Evolutionary conservation across 305 asterid genomes (phyloP).

Genomic region (Stenogyne calaminthoides): DNA sequence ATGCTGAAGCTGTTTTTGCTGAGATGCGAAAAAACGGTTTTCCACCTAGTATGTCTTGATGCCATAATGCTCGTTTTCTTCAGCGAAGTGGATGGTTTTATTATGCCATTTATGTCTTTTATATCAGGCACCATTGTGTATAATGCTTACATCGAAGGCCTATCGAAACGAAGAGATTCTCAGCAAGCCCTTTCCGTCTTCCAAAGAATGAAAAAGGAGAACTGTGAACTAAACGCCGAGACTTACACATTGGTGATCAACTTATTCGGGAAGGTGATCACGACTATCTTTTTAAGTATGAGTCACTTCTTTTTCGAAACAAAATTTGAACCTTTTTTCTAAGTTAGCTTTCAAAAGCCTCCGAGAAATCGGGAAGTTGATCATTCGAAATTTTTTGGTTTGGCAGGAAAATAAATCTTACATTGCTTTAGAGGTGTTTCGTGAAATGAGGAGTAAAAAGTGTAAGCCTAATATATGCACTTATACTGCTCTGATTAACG

Average conservation of each 20-base stretch:
- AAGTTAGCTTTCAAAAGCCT: background rate
- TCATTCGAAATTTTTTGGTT: conserved; percentile 7
- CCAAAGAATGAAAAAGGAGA: conserved; percentile 73
- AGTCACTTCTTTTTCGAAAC: background rate
- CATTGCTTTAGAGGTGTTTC: conserved; percentile 78
- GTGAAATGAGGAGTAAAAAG: conserved; percentile 64
- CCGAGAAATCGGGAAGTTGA: background rate
- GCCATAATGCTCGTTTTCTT: background rate
- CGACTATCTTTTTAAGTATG: background rate
- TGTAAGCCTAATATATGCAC: conserved; percentile 85
- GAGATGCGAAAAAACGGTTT: conserved; percentile 69
- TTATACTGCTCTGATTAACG: conserved; percentile 79
- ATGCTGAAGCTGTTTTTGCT: conserved; percentile 70
- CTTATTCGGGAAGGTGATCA: conserved; percentile 74
- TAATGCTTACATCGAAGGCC: conserved; percentile 78
- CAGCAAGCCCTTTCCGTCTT: conserved; percentile 67
- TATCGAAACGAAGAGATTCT: conserved; percentile 57
- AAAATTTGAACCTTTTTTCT: background rate
- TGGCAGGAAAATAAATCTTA: conserved; percentile 70
- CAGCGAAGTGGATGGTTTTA: background rate
- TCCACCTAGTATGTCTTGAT: conserved; percentile 54
- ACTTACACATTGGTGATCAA: conserved; percentile 90
- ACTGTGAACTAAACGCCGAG: conserved; percentile 67
- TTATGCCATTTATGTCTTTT: conserved; percentile 12
- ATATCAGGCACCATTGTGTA: conserved; percentile 64